These are phyloP conservation scores for Cladorrhinum sp. DNA, from an alignment of 2,329 filamentous ascomycete species.

Conservation along the genomic window DNA sequence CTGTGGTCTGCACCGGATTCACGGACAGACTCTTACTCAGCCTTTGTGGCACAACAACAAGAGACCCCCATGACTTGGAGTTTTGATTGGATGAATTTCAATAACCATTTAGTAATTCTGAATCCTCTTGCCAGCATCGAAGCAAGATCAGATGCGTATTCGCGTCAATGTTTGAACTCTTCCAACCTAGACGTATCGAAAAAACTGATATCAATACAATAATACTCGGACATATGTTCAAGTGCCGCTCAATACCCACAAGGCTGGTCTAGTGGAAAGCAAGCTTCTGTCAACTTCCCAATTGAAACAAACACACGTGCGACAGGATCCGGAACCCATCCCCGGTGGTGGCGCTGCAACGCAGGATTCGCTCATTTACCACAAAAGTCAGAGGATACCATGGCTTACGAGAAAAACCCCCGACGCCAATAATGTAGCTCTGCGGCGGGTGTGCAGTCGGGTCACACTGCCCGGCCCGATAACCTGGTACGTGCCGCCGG, in stretches of 20 bases:
- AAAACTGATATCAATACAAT: too few species aligned
- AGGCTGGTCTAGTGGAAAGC: background rate
- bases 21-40: too few species aligned
- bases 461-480: background rate
- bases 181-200: too few species aligned
- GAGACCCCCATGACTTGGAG: too few species aligned
- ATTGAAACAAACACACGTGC: background rate
- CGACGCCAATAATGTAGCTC: background rate
- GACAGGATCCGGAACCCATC: background rate
- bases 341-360: background rate
- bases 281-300: slow-evolving; percentile 1
- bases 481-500: background rate
- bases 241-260: background rate
- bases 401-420: background rate
- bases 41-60: too few species aligned
- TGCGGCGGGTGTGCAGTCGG: background rate
- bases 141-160: too few species aligned
- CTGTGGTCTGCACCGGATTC: background rate
- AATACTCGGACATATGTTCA: too few species aligned
- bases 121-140: too few species aligned
- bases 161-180: too few species aligned
- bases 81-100: too few species aligned
- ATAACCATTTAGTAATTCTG: too few species aligned
- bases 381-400: background rate
- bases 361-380: background rate